These are phyloP conservation scores for Epichloe gansuensis DNA, from an alignment of 2,329 filamentous ascomycete species.

Conservation along the genomic window DNA sequence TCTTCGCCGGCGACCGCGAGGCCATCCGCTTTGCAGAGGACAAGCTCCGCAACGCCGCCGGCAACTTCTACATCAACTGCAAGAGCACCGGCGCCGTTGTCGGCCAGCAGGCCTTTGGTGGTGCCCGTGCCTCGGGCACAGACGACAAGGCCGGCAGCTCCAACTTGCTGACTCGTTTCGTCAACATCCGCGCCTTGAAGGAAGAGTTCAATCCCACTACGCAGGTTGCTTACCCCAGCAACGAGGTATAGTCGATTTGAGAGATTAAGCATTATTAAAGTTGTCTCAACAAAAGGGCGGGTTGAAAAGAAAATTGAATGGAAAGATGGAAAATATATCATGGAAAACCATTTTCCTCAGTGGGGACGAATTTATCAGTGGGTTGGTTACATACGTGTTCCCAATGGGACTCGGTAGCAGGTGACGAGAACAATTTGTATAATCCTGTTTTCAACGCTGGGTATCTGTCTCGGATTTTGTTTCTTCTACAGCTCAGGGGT, in stretches of 20 bases:
- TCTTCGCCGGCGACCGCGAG: constrained; percentile 59
- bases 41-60: constrained; percentile 56
- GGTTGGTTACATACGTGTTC: background rate
- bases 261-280: background rate
- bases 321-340: background rate
- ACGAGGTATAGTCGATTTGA: constrained; percentile 37
- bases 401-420: too few relatives aligned
- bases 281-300: background rate
- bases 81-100: constrained; percentile 66
- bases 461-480: background rate
- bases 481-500: too few relatives aligned
- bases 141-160: constrained; percentile 61
- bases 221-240: constrained; percentile 57
- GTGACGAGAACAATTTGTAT: background rate
- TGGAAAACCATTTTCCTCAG: background rate
- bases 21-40: constrained; percentile 58
- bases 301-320: background rate
- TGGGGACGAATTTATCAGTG: too few relatives aligned
- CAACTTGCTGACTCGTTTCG: constrained; percentile 51
- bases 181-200: constrained; percentile 56
- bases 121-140: constrained; percentile 53
- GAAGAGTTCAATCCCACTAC: constrained; percentile 58
- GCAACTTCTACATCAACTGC: constrained; percentile 80
- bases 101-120: constrained; percentile 61
- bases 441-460: background rate